Conservation (phyloP, 257 asterid species). For the Nicotiana obtusifolia region DNA sequence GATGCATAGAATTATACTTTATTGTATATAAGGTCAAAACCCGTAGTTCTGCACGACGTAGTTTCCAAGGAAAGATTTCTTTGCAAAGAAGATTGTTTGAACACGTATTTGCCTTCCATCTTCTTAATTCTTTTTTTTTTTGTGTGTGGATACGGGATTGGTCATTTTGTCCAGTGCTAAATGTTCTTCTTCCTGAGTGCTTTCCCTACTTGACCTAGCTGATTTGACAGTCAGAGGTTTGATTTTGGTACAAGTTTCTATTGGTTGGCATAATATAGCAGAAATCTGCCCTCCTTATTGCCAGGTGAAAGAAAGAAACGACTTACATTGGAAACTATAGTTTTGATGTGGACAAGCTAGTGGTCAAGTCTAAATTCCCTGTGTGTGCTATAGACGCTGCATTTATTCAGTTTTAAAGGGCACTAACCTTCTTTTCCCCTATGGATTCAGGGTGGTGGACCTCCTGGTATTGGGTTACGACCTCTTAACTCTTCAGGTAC, state of each 20-base stretch:
- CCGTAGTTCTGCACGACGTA: not conserved
- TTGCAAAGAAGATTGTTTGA: not conserved
- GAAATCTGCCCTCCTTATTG: not conserved
- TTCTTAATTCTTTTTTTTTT: not conserved
- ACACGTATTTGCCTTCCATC: not conserved
- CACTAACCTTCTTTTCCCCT: not conserved
- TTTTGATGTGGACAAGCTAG: not conserved
- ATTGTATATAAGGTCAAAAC: not conserved
- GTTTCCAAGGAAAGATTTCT: not conserved
- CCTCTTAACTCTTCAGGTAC: slow-evolving; percentile 23
- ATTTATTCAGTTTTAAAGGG: not conserved
- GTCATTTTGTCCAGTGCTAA: not conserved
- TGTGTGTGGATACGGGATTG: not conserved
- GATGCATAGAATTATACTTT: not conserved
- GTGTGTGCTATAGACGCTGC: not conserved
- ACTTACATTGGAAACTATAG: not conserved
- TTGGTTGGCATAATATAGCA: not conserved
- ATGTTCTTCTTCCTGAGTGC: not conserved
- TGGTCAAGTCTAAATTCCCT: not conserved
- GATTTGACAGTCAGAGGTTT: not conserved
- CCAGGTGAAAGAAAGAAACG: not conserved
- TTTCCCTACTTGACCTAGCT: not conserved
- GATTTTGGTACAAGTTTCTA: not conserved
- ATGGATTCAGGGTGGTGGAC: slow-evolving; percentile 27
- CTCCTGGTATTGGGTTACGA: slow-evolving; percentile 29